phyloP scores from a whole-genome alignment of 1,284 basidiomycete genomes.

The Mycocalia duriaeana region DNA sequence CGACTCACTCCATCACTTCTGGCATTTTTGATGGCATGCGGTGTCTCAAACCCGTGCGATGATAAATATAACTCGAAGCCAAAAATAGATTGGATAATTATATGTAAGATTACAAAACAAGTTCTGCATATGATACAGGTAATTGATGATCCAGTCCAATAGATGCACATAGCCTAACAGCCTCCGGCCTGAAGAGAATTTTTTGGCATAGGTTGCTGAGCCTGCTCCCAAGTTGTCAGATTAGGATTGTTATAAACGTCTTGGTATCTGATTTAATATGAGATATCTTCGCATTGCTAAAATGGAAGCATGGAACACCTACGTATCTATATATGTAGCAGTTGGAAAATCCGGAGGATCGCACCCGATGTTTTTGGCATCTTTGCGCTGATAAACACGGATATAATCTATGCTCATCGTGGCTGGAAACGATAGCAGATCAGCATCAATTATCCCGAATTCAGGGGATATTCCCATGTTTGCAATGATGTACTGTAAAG shows the following conservation, averaged over 20 bases:
- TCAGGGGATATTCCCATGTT: conserved; percentile 57
- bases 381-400: conserved; percentile 74
- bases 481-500: conserved; percentile 60
- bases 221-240: conserved; percentile 45
- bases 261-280: conserved; percentile 30
- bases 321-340: conserved; percentile 25
- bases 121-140: too few relatives aligned
- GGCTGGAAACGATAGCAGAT: conserved; percentile 57
- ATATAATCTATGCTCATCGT: conserved; percentile 78
- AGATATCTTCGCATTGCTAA: neutral
- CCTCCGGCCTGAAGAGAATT: too few relatives aligned
- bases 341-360: conserved; percentile 80
- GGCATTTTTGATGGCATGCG: too few relatives aligned
- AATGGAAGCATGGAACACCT: conserved; percentile 17
- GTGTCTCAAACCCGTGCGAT: too few relatives aligned
- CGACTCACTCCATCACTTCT: too few relatives aligned
- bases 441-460: conserved; percentile 66
- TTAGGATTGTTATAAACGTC: conserved; percentile 51
- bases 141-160: too few relatives aligned
- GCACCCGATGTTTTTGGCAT: conserved; percentile 72
- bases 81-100: too few relatives aligned
- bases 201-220: conserved; percentile 32
- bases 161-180: too few relatives aligned
- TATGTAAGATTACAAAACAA: too few relatives aligned
- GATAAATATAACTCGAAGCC: too few relatives aligned